Evolutionary conservation across 192 early-diverging fungal species (phyloP), one percentile per base, ranked within the genome.

Genomic region (Umbelopsis vinacea): DNA sequence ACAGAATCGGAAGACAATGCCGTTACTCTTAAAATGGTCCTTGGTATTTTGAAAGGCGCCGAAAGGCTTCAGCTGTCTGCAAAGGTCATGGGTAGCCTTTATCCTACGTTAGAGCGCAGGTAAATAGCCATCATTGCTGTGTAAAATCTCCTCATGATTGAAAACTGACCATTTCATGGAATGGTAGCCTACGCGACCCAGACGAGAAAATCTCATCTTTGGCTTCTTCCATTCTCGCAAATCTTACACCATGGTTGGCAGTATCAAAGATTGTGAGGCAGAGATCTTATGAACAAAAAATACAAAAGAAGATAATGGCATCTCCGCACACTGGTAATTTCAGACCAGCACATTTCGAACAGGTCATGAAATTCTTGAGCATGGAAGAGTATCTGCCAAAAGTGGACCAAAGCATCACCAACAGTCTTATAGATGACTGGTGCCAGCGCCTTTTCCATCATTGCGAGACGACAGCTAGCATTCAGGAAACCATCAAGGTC

Each of bases 281-380:
- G 46, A 55, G 37, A 5, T 38, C 2, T 37, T 40, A 70, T 40
- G 10, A 52, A 26, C 23, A 70, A 4, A 14, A 26, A 35, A 48
- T 69, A 17, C 37, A 52, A 52, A 46, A 74, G 76, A 71, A 35
- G 15, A 57, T 81, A 11, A 79, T 80, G 70, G 68, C 79, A 6
- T 52, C 75, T 15, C 87, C 88, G 23, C 83, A 89, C 53, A 82
- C 85, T 6, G 89, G 88, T 0, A 85, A 79, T 2, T 94, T 93
- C 68, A 76, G 88, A 52, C 80, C 89, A 33, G 81, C 77, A 9
- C 91, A 94, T 50, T 93, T 93, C 72, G 79, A 87, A 35, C 72
- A 86, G 43, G 84, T 90, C 0, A 74, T 87, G 69, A 72, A 75
- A 6, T 75, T 81, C 53, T 55, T 94, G 29, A 87, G 83, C 7